phyloP scores from a whole-genome alignment of 306 rosid genomes.

The Luffa aegyptiaca region DNA sequence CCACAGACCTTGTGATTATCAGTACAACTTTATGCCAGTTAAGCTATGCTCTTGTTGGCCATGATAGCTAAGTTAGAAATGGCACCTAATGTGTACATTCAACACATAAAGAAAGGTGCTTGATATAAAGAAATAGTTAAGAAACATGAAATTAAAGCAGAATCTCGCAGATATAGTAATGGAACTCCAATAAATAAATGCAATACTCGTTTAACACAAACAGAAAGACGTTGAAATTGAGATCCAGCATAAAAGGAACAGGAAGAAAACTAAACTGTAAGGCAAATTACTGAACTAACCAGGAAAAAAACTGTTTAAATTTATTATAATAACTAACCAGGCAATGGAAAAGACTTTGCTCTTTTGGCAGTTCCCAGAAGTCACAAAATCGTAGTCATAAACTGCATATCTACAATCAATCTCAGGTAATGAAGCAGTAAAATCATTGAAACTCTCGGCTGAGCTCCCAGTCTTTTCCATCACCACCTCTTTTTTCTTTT shows the following conservation, averaged over 20 bases:
- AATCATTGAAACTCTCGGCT: constrained; percentile 71
- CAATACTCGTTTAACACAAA: not conserved
- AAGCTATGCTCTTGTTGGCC: too few relatives aligned
- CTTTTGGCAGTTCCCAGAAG: constrained; percentile 72
- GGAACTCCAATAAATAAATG: not conserved
- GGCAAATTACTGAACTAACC: not conserved
- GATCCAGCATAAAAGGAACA: not conserved
- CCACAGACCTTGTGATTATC: too few relatives aligned
- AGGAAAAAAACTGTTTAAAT: not conserved
- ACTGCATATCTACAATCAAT: constrained; percentile 77
- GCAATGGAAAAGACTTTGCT: constrained; percentile 71
- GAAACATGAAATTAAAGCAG: not conserved
- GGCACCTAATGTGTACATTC: not conserved
- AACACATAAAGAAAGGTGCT: not conserved
- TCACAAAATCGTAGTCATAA: constrained; percentile 63
- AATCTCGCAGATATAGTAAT: not conserved
- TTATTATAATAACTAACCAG: constrained; percentile 45
- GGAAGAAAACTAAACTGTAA: not conserved
- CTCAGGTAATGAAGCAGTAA: constrained; percentile 65
- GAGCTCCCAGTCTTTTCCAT: constrained; percentile 75
- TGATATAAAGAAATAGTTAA: not conserved
- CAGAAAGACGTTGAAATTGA: not conserved
- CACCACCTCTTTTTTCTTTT: constrained; percentile 69
- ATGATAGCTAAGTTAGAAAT: not conserved
- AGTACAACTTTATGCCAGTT: too few relatives aligned